phyloP scores from a whole-genome alignment of 306 rosid species.

The Cicer pinnatifidum region DNA sequence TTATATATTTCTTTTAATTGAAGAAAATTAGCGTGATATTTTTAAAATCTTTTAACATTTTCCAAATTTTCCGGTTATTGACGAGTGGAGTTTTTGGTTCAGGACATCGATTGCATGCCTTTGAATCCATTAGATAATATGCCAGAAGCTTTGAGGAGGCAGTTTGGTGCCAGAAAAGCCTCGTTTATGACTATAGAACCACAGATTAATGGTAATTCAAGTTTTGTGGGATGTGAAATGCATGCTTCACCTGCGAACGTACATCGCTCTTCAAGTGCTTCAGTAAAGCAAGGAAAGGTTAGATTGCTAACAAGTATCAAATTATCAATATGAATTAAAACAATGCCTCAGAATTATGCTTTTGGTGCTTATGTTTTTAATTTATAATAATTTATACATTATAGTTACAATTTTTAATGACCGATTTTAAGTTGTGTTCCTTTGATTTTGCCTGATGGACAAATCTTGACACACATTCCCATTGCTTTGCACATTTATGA shows the following conservation, averaged over 20 bases:
- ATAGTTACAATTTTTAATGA: constrained; percentile 10
- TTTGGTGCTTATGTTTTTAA: constrained; percentile 26
- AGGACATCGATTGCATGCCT: constrained; percentile 98
- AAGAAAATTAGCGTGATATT: constrained; percentile 27
- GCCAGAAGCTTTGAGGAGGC: constrained; percentile 78
- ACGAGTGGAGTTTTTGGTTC: constrained; percentile 43
- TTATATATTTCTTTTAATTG: not conserved
- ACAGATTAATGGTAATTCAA: constrained; percentile 55
- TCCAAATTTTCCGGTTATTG: constrained; percentile 30
- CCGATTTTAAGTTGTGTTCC: constrained; percentile 7
- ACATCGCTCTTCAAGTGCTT: constrained; percentile 49
- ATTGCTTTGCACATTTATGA: constrained; percentile 15
- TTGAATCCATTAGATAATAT: constrained; percentile 75
- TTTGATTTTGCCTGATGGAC: constrained; percentile 24
- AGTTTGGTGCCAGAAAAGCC: constrained; percentile 47
- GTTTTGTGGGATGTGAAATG: constrained; percentile 51
- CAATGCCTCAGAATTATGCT: constrained; percentile 10
- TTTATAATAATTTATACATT: constrained; percentile 10
- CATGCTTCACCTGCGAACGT: constrained; percentile 55
- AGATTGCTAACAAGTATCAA: constrained; percentile 42
- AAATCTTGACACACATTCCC: constrained; percentile 22
- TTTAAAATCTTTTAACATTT: constrained; percentile 15
- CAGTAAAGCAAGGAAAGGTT: constrained; percentile 58
- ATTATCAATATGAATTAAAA: not conserved
- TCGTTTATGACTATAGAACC: constrained; percentile 52